Percentiles rank a stretch among this genome's conserved stretches.
Conservation (phyloP, 768 basidiomycete species). For the Chalciporus chontae region DNA sequence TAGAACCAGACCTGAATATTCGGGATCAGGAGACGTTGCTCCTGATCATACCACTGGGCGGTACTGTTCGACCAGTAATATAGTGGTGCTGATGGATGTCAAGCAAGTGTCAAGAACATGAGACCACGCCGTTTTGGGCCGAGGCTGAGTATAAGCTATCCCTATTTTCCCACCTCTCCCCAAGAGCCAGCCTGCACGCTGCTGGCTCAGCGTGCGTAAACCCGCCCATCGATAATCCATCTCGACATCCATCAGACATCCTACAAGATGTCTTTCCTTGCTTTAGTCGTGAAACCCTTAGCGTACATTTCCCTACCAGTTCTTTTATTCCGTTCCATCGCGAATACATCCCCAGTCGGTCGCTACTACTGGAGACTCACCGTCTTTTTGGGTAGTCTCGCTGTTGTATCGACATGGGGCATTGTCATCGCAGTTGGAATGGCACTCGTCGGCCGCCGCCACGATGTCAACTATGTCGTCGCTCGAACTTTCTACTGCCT, state of each 20-base stretch:
- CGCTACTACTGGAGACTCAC: slow-evolving; percentile 72
- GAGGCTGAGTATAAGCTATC: not conserved
- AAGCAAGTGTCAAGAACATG: not conserved
- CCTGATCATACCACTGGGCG: no score
- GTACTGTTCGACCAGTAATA: no score
- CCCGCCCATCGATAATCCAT: slow-evolving; percentile 9
- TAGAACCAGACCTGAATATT: no score
- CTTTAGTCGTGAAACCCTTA: slow-evolving; percentile 60
- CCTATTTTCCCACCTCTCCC: slow-evolving; percentile 30
- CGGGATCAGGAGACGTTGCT: no score
- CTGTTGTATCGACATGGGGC: slow-evolving; percentile 69
- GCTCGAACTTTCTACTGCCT: slow-evolving; percentile 79
- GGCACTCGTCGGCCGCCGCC: slow-evolving; percentile 62
- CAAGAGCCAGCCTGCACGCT: slow-evolving; percentile 21
- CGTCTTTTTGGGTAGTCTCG: slow-evolving; percentile 71
- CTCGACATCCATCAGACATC: slow-evolving; percentile 10
- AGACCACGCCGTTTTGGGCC: not conserved
- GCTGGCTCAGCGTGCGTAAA: slow-evolving; percentile 26
- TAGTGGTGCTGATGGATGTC: no score
- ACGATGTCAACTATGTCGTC: slow-evolving; percentile 79
- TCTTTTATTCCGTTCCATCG: slow-evolving; percentile 58
- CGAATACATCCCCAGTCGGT: slow-evolving; percentile 50
- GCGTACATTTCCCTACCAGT: slow-evolving; percentile 76
- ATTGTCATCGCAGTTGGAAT: slow-evolving; percentile 64
- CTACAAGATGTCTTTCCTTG: slow-evolving; percentile 58